Conservation (phyloP, 805 yeast genomes). For the Ogataea siamensis region DNA sequence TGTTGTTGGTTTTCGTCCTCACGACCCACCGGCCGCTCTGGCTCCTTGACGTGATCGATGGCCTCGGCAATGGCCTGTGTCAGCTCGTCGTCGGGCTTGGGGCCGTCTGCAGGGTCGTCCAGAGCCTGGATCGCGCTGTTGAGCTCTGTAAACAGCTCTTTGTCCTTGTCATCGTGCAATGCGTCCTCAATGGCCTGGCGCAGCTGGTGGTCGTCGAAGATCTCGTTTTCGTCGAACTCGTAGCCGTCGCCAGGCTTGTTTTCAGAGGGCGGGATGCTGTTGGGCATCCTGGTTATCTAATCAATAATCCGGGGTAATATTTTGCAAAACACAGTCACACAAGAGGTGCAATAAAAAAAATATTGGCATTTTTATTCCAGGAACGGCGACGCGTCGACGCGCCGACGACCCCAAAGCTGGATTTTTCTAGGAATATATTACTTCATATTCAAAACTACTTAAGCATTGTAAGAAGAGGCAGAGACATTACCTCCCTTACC, state of each 20-base stretch:
- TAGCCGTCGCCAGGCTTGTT: slow-evolving; percentile 11
- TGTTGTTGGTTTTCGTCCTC: slow-evolving; percentile 23
- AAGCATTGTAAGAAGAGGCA: slow-evolving; percentile 93
- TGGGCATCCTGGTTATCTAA: slow-evolving; percentile 19
- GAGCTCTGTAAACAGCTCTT: slow-evolving; percentile 23
- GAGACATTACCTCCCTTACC: slow-evolving; percentile 98
- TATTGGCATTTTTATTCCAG: neutral
- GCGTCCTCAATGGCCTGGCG: slow-evolving; percentile 18
- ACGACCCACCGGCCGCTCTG: slow-evolving; percentile 4
- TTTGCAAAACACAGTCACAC: slow-evolving; percentile 27
- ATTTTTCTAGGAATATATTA: slow-evolving; percentile 6
- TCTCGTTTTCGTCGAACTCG: slow-evolving; percentile 16
- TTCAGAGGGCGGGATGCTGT: slow-evolving; percentile 7
- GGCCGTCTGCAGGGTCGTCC: slow-evolving; percentile 10
- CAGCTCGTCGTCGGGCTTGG: slow-evolving; percentile 16
- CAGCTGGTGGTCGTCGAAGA: slow-evolving; percentile 17
- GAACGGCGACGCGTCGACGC: slow-evolving; percentile 2
- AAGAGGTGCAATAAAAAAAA: slow-evolving; percentile 1
- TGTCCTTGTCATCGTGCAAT: slow-evolving; percentile 16
- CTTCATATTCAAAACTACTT: slow-evolving; percentile 24
- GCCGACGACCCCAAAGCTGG: no score
- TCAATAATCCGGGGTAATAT: slow-evolving; percentile 24
- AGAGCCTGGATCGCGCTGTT: slow-evolving; percentile 29
- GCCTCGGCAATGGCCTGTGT: slow-evolving; percentile 29
- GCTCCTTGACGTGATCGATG: slow-evolving; percentile 13